Evolutionary conservation across 2,329 filamentous ascomycete species (phyloP).

Genomic region (Amauroascus verrucosus): DNA sequence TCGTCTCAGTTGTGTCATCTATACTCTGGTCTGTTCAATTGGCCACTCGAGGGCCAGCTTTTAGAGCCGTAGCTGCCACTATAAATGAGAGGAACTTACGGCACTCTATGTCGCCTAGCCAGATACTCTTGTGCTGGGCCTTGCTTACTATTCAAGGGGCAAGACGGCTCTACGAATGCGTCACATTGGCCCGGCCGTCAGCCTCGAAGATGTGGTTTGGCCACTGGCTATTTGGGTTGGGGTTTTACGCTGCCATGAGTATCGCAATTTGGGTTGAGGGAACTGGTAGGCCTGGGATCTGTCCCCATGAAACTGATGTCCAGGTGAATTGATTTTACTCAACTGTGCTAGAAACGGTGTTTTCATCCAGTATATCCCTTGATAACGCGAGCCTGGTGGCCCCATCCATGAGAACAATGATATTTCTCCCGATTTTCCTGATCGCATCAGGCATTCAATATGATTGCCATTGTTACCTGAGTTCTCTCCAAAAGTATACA

Average conservation of each 20-base stretch:
- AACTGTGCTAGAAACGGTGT: conserved; percentile 10
- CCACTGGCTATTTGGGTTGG: conserved; percentile 69
- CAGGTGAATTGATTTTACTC: conserved; percentile 3
- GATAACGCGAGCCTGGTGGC: conserved; percentile 30
- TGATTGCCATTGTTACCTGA: conserved; percentile 59
- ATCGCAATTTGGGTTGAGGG: conserved; percentile 79
- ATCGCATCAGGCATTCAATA: conserved; percentile 64
- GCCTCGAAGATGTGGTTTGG: conserved; percentile 72
- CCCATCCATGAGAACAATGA: conserved; percentile 42
- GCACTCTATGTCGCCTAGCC: conserved; percentile 48
- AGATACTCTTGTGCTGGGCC: conserved; percentile 56
- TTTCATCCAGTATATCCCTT: conserved; percentile 11
- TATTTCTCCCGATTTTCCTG: conserved; percentile 55
- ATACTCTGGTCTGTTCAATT: conserved; percentile 64
- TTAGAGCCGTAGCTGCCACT: conserved; percentile 41
- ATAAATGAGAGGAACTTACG: conserved; percentile 28
- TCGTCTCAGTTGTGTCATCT: conserved; percentile 58
- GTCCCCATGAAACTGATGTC: background rate
- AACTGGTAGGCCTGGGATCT: conserved; percentile 44
- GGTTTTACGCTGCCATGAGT: conserved; percentile 65
- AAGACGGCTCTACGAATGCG: conserved; percentile 67
- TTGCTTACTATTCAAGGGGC: conserved; percentile 66
- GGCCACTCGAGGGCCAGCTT: conserved; percentile 43
- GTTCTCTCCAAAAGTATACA: conserved; percentile 67
- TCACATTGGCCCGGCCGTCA: conserved; percentile 54